Base-by-base conservation (phyloP, 106 monocot species). In the Dioscorea dumetorum region DNA sequence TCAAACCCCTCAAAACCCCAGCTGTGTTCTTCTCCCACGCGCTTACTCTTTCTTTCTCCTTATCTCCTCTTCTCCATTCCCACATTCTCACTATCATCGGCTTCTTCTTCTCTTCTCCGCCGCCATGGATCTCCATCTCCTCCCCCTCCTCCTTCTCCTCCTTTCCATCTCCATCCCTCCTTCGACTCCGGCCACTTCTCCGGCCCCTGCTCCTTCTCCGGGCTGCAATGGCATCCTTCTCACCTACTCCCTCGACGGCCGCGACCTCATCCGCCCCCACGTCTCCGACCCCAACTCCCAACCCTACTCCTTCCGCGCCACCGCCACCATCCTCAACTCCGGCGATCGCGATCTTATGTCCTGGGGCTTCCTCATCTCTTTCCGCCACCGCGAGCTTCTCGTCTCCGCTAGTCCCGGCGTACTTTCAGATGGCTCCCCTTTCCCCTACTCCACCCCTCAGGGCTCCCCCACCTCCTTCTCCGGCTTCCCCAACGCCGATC, bases 401-500 rank as follows among this genome's bases (percentile, higher is more conserved):
- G 93, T 93, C 75, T 82, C 82, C 49, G 68, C 66, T 70, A 18
- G 49, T 17, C 23, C 33, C 68, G 76, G 83, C 33, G 79, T 90
- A 63, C 83, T 99, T 73, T 69, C 82, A 54, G 82, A 85, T 58
- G 85, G 81, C 68, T 86, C 78, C 34, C 24, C 69, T 4, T 66
- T 99, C 56, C 99, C 99, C n/a, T 84, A 79, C 66, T 61, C 66
- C 67, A 73, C 87, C 53, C 67, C 72, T 57, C 57, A 64, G 34
- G 63, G 62, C 71, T 24, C 72, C 62, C 73, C 74, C 31, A 85
- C 85, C 28, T 76, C 83, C 56, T 83, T 99, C 83, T 83, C 92
- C 35, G 99, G 99, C 50, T 83, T 58, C 74, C 81, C 84, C 34
- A 83, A 67, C 76, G 21, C 89, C 59, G 83, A 92, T 61, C 89